phyloP scores from a whole-genome alignment of 768 basidiomycete species.

The Naganishia randhawae region DNA sequence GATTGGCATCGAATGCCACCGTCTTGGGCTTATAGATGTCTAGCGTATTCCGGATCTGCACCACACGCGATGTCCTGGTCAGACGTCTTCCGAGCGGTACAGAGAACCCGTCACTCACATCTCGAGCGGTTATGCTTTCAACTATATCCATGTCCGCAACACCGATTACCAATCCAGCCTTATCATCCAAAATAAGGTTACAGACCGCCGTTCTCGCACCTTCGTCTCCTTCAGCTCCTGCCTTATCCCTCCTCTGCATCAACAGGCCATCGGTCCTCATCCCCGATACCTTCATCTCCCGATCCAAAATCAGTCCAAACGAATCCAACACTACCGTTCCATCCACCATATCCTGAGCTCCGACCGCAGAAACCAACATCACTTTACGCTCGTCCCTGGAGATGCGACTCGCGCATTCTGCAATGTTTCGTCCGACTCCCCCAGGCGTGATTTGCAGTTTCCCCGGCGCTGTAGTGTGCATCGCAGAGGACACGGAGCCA shows the following conservation, averaged over 20 bases:
- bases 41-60: conserved; percentile 59
- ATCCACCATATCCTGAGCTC: conserved; percentile 40
- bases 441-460: conserved; percentile 68
- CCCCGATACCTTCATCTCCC: conserved; percentile 61
- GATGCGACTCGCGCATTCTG: conserved; percentile 69
- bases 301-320: conserved; percentile 65
- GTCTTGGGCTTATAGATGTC: conserved; percentile 48
- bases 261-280: conserved; percentile 79
- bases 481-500: conserved; percentile 38
- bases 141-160: conserved; percentile 82
- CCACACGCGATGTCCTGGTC: neutral
- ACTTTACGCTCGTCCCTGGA: conserved; percentile 31
- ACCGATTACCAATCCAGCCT: conserved; percentile 72
- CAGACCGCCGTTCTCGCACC: conserved; percentile 69
- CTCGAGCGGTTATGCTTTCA: conserved; percentile 55
- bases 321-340: conserved; percentile 54
- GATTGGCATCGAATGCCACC: conserved; percentile 49
- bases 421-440: conserved; percentile 92
- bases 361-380: conserved; percentile 71
- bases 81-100: neutral
- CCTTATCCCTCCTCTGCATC: conserved; percentile 33
- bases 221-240: conserved; percentile 6
- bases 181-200: conserved; percentile 71
- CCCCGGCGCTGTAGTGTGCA: conserved; percentile 78
- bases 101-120: conserved; percentile 50